These are phyloP conservation scores for Cytospora schulzeri DNA, from an alignment of 2,329 filamentous ascomycete species.

Conservation along the genomic window DNA sequence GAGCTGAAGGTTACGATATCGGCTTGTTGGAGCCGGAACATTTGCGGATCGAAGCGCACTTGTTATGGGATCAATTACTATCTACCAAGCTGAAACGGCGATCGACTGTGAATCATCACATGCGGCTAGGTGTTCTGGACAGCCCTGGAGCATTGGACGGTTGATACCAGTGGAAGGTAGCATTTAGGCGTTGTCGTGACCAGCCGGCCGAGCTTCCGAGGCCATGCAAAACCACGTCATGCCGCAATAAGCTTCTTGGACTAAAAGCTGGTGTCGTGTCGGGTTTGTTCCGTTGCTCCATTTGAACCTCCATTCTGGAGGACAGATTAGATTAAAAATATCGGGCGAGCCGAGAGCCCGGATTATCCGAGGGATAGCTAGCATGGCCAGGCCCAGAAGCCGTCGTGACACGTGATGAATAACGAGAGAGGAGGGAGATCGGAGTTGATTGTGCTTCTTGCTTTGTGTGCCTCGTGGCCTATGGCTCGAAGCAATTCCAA, in stretches of 20 bases:
- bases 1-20: no score
- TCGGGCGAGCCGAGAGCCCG: not conserved
- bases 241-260: not conserved
- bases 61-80: no score
- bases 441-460: not conserved
- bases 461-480: not conserved
- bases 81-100: no score
- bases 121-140: no score
- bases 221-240: conserved; percentile 1
- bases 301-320: not conserved
- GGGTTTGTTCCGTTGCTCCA: not conserved
- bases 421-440: not conserved
- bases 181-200: not conserved
- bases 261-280: not conserved
- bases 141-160: no score
- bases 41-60: no score
- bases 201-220: not conserved
- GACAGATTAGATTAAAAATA: not conserved
- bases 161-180: no score
- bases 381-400: not conserved
- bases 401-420: not conserved
- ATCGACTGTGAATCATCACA: no score
- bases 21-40: no score
- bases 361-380: not conserved
- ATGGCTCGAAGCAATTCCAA: not conserved